Evolutionary conservation across 768 basidiomycete species (phyloP).

Genomic region (Naganishia kalamii): DNA sequence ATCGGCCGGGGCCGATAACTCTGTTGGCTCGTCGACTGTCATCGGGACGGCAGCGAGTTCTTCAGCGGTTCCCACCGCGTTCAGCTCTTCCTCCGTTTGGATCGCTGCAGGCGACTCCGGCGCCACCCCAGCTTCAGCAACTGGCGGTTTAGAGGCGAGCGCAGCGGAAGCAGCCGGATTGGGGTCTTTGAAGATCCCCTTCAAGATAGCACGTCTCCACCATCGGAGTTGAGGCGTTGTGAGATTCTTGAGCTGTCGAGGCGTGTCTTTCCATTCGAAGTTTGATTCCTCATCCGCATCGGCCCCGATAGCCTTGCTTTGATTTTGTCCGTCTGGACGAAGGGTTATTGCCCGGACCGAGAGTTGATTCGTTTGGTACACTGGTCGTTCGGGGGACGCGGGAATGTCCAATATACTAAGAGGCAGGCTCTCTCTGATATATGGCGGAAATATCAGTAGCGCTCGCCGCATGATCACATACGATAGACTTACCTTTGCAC

Average conservation of each 20-base stretch:
- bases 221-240: conserved; percentile 23
- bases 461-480: not conserved
- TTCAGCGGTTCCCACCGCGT: too few relatives aligned
- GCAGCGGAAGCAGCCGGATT: not conserved
- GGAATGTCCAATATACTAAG: conserved; percentile 12
- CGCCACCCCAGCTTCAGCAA: not conserved
- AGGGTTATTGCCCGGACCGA: conserved; percentile 26
- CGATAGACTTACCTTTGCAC: conserved; percentile 58
- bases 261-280: conserved; percentile 12
- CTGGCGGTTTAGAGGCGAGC: not conserved
- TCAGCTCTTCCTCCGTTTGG: too few relatives aligned
- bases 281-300: conserved; percentile 3
- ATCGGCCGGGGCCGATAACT: not conserved
- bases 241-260: conserved; percentile 21
- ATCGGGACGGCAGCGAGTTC: too few relatives aligned
- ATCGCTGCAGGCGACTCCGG: too few relatives aligned
- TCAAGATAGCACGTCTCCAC: conserved; percentile 36
- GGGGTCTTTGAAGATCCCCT: conserved; percentile 42
- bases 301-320: not conserved
- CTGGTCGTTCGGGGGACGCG: conserved; percentile 32
- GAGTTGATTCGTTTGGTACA: conserved; percentile 16
- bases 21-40: not conserved
- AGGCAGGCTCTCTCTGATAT: conserved; percentile 9
- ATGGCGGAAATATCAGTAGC: not conserved
- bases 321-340: not conserved